Conservation (phyloP, 2,329 filamentous ascomycete genomes). For the Penicillium palitans region DNA sequence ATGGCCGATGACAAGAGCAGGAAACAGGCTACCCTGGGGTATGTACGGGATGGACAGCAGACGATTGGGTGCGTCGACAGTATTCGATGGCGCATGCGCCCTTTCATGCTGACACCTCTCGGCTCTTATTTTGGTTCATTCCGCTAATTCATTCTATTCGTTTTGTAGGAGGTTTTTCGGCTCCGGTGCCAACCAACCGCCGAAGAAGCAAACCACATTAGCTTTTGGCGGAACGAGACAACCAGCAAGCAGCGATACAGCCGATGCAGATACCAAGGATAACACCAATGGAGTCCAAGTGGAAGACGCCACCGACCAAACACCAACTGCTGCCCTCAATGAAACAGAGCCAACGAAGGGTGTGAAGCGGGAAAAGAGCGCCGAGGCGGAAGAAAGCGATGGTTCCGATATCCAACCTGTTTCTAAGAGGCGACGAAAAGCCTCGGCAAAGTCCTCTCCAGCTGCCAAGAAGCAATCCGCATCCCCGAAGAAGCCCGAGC, state of each 20-base stretch:
- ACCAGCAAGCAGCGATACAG: conserved; percentile 32
- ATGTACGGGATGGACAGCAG: conserved; percentile 72
- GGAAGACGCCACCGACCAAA: conserved; percentile 15
- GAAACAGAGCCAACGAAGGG: conserved; percentile 21
- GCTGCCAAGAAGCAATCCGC: conserved; percentile 23
- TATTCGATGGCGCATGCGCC: conserved; percentile 11
- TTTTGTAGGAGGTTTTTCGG: conserved; percentile 78
- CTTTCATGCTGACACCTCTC: background rate
- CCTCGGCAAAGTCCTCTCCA: conserved; percentile 40
- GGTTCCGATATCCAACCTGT: conserved; percentile 62
- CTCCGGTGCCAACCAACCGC: conserved; percentile 59
- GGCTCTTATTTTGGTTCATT: background rate
- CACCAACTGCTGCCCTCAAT: conserved; percentile 11
- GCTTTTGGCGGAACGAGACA: conserved; percentile 66
- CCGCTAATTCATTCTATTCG: conserved; percentile 9
- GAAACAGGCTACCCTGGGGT: conserved; percentile 85
- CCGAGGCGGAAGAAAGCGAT: conserved; percentile 47
- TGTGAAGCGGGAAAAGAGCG: conserved; percentile 43
- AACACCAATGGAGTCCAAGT: conserved; percentile 14
- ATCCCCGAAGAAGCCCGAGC: conserved; percentile 23
- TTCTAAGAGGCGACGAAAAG: conserved; percentile 53
- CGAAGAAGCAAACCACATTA: conserved; percentile 74
- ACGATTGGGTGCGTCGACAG: conserved; percentile 65
- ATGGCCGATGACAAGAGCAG: conserved; percentile 35
- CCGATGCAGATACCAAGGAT: conserved; percentile 27